Conservation (phyloP, 768 basidiomycete species). For the Trametes maxima region DNA sequence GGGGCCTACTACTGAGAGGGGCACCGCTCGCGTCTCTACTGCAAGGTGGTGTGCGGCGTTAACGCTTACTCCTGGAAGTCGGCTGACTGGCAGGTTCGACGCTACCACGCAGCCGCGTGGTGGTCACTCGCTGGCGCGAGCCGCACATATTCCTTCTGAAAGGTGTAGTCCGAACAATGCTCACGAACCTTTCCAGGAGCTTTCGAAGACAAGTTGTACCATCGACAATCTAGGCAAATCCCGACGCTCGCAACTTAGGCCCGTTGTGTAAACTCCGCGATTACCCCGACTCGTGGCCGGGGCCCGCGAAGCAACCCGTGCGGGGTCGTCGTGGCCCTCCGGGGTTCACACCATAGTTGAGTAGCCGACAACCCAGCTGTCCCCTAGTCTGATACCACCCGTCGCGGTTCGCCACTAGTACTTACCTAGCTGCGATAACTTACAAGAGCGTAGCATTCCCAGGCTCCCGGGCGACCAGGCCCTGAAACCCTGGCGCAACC, state of each 20-base stretch:
- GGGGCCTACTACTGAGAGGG: not conserved
- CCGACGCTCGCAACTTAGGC: not conserved
- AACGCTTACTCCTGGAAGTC: too few relatives aligned
- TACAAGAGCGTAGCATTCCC: not conserved
- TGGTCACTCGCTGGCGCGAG: too few relatives aligned
- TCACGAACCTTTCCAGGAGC: not conserved
- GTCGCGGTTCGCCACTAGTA: constrained; percentile 7
- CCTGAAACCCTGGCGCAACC: not conserved
- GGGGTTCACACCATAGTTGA: constrained; percentile 6
- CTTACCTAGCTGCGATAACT: not conserved
- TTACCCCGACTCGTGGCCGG: constrained; percentile 5
- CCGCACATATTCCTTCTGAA: too few relatives aligned
- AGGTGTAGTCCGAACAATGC: too few relatives aligned
- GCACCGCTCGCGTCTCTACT: not conserved
- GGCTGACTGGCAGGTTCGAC: too few relatives aligned
- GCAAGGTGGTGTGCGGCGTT: not conserved
- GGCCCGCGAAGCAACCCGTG: not conserved
- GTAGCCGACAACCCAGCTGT: constrained; percentile 5
- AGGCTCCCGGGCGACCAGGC: not conserved
- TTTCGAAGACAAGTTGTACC: not conserved
- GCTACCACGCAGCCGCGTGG: too few relatives aligned
- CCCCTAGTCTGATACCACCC: not conserved
- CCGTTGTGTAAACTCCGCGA: constrained; percentile 7
- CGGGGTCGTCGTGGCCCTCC: not conserved
- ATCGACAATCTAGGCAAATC: not conserved